phyloP scores from a whole-genome alignment of 805 yeast genomes.

The Nematodospora valgi region DNA sequence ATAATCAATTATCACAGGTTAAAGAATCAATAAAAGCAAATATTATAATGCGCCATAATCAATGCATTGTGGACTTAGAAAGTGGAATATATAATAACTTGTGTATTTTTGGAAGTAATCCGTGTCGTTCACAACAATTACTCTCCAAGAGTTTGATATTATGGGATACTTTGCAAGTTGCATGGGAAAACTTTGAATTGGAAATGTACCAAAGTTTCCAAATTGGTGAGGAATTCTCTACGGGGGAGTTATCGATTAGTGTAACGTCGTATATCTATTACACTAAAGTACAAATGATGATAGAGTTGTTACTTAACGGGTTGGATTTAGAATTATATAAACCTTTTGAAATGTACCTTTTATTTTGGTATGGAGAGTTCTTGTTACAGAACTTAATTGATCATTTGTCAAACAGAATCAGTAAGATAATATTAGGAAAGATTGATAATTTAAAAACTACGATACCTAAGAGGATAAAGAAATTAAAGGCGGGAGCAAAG shows the following conservation, averaged over 20 bases:
- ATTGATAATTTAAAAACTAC: conserved; percentile 29
- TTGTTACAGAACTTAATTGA: conserved; percentile 38
- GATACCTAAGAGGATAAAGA: conserved; percentile 41
- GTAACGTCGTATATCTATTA: conserved; percentile 67
- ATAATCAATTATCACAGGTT: conserved; percentile 8
- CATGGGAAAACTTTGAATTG: conserved; percentile 62
- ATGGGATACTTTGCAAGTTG: conserved; percentile 83
- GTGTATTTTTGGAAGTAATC: conserved; percentile 47
- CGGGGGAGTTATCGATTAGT: conserved; percentile 51
- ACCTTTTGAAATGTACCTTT: conserved; percentile 61
- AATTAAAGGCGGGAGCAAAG: conserved; percentile 49
- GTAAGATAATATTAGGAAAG: conserved; percentile 29
- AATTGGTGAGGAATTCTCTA: conserved; percentile 35
- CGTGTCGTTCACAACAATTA: conserved; percentile 80
- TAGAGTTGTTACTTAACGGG: conserved; percentile 68
- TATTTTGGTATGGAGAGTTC: conserved; percentile 66
- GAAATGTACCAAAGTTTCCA: conserved; percentile 32
- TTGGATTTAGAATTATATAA: conserved; percentile 73
- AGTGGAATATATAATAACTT: conserved; percentile 34
- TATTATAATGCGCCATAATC: conserved; percentile 14
- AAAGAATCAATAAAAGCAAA: conserved; percentile 8
- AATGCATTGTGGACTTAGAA: conserved; percentile 45
- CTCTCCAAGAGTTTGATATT: conserved; percentile 48
- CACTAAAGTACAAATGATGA: conserved; percentile 67
- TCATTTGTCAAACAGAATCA: conserved; percentile 43